Evolutionary conservation across 2,329 filamentous ascomycete genomes (phyloP).

Genomic region (Alternaria ethzedia): DNA sequence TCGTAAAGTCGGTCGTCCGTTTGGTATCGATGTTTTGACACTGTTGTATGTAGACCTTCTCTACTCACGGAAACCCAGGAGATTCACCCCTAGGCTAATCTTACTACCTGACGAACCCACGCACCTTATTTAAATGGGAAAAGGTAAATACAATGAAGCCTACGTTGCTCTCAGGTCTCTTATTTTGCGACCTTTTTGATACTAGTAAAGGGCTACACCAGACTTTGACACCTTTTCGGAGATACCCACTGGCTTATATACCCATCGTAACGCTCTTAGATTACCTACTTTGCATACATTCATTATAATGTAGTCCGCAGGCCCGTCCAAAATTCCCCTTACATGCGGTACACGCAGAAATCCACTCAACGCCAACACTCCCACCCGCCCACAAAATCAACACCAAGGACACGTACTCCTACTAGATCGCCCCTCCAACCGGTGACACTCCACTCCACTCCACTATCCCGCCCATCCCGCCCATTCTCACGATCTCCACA

Average conservation of each 20-base stretch:
- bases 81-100: not conserved
- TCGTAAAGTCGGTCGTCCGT: not conserved
- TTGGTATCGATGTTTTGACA: not conserved
- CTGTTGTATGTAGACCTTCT: not conserved
- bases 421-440: not conserved
- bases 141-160: accelerated
- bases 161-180: not conserved
- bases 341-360: not conserved
- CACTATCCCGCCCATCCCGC: not conserved
- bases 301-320: not conserved
- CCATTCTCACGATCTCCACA: not conserved
- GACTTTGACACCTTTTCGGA: not conserved
- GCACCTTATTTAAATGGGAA: not conserved
- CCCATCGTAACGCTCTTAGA: not conserved
- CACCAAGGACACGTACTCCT: not conserved
- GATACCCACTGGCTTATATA: not conserved
- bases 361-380: not conserved
- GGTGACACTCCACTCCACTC: not conserved
- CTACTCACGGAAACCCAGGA: not conserved
- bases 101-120: not conserved
- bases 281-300: not conserved
- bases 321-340: accelerated
- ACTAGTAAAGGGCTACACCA: not conserved
- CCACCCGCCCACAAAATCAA: not conserved
- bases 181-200: not conserved